Base-by-base conservation (phyloP, 441 rosid genomes). In the Hypseocharis bilobata region DNA sequence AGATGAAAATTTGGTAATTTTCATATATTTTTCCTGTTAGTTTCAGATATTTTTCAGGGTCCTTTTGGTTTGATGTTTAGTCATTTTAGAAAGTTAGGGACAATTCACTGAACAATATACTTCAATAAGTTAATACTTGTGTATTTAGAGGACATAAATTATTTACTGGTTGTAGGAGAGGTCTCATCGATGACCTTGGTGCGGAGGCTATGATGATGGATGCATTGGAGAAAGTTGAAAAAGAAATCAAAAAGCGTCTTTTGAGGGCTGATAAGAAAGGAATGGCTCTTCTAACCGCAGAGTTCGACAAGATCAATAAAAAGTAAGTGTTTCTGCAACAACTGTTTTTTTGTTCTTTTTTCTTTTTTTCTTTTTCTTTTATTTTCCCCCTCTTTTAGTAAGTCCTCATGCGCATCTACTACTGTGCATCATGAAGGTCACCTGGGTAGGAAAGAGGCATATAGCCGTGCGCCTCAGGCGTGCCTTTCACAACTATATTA, bases 171-270 rank as follows among this genome's bases (percentile, higher is more conserved):
- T 78, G 80, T 77, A 91, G 99, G 91, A 81, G 86, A 68, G 95
- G 95, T 56, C 82, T 93, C 44, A 68, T 63, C 38, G 97, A 91
- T 77, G 96, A 89, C 70, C 86, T 82, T 60, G 97, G 97, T 74
- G 88, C 84, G 6, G 97, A 93, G 87, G 85, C 86, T 59, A 83
- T 88, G 99, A 91, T 89, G 96, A 84, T 91, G 72, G 91, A 94
- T 71, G 96, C 98, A 58, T 70, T 94, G 75, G 99, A 91, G 67
- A 94, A 91, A 79, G 85, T 91, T 65, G 99, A 94, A 57, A 88
- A 83, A 28, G 94, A 94, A 70, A 80, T 94, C 28, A 88, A 94
- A 82, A 88, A 87, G 72, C 98, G 96, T 78, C 92, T 94, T 29
- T 61, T 94, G 91, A 88, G 98, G 83, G 71, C 80, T 34, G 99